Percentiles rank a stretch among this genome's conserved stretches.
phyloP scores from a whole-genome alignment of 345 rosid genomes.

The Barbarea vulgaris region DNA sequence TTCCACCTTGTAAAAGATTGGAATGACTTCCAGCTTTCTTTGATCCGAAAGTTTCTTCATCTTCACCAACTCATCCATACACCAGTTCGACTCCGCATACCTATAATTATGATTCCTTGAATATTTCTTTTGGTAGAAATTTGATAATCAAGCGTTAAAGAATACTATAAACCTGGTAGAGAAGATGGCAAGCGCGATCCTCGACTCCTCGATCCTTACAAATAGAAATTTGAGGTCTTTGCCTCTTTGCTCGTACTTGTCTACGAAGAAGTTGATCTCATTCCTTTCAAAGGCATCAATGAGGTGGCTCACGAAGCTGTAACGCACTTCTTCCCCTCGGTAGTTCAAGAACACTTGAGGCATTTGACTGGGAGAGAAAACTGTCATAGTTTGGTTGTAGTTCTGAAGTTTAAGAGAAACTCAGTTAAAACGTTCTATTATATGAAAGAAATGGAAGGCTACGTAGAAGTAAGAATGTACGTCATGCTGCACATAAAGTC shows the following conservation, averaged over 20 bases:
- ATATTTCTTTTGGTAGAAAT: background rate
- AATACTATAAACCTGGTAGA: background rate
- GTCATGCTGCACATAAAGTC: too few relatives aligned
- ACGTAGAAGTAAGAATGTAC: too few relatives aligned
- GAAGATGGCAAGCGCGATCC: background rate
- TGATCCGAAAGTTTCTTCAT: background rate
- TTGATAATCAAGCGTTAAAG: background rate
- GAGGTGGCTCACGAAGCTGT: conserved; percentile 7
- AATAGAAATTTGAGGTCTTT: conserved; percentile 1
- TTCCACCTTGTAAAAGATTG: background rate
- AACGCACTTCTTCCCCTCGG: conserved; percentile 7
- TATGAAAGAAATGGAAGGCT: too few relatives aligned
- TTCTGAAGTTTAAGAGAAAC: too few relatives aligned
- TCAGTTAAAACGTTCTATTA: too few relatives aligned
- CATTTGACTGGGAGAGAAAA: background rate
- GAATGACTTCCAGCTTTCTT: background rate
- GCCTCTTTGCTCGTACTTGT: conserved; percentile 2
- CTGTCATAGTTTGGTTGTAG: too few relatives aligned
- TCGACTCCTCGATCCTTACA: conserved; percentile 13
- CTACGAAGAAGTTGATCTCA: background rate
- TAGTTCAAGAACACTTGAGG: conserved; percentile 12
- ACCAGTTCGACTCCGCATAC: background rate
- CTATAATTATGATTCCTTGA: background rate
- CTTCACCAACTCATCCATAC: background rate
- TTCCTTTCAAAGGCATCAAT: background rate